These are phyloP conservation scores for Pseudocercospora fijiensis DNA, from an alignment of 2,329 filamentous ascomycete species.

Conservation along the genomic window DNA sequence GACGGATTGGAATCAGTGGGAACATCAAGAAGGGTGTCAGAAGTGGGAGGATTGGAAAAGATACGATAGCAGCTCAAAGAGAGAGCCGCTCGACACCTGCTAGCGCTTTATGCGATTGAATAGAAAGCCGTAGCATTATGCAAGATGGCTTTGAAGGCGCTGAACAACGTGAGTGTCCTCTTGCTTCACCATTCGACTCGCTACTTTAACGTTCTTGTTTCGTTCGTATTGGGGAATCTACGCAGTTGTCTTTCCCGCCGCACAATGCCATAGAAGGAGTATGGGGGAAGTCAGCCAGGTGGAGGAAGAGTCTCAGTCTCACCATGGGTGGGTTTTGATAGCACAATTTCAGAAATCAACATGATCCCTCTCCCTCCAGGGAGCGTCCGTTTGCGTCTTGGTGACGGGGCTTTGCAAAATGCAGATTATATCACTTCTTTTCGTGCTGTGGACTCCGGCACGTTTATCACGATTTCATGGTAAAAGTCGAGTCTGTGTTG, in stretches of 20 bases:
- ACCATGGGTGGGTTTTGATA: neutral
- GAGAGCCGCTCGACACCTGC: neutral
- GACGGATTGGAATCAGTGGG: neutral
- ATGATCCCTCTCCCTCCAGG: neutral
- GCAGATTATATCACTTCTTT: too few species aligned
- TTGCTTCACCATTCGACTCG: neutral
- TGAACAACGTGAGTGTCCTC: neutral
- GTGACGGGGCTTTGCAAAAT: too few species aligned
- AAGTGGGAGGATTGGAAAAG: neutral
- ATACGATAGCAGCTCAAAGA: neutral
- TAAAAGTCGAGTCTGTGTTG: neutral
- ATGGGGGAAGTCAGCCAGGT: neutral
- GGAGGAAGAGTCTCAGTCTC: neutral
- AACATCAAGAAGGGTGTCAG: neutral
- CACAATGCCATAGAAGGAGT: neutral
- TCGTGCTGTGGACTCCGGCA: too few species aligned
- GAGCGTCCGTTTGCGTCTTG: neutral
- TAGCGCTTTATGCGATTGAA: neutral
- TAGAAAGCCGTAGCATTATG: neutral
- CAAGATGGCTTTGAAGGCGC: neutral
- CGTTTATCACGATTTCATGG: neutral
- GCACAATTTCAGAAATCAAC: neutral
- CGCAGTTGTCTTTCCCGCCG: neutral
- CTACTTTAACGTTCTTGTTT: neutral
- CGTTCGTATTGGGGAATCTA: neutral